Base-by-base conservation (phyloP, 768 basidiomycete genomes). In the Psilocybe azurescens region DNA sequence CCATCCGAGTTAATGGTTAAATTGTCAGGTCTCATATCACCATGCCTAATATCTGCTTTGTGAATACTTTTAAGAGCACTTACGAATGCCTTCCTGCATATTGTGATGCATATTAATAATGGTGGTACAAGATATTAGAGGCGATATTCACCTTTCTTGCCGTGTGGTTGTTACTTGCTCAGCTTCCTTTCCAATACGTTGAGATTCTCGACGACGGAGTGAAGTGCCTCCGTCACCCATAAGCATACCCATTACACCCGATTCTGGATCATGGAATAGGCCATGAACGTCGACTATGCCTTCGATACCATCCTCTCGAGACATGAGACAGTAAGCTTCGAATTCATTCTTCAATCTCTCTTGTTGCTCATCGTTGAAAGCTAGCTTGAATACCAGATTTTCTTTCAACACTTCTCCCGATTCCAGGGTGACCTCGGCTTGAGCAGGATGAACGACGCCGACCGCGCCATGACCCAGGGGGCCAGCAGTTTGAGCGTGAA, bases 41-140 rank as follows among this genome's bases (percentile, higher is more conserved):
- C 29, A 18, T 33, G 52, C n/a, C 7, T n/a, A 5, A 53, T 14
- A 10, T 29, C 28, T 4, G 30, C 30, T 9, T 60, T 51, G 29
- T 75, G 72, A 18, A 74, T 70, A 5, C 62, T 61, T 28, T 58
- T 49, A n/a, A 73, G 56, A 29, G 58, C 60, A 1, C 46, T 16
- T 6, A 67, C 48, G 28, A 62, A 70, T 14, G 51, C 20, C 14
- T 61, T 30, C 46, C 70, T 73, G 44, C 9, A 24, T 20, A 29
- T 30, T 41, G 13, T 18, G 13, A 38, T 38, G 38, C 13, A 32
- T 3, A 41, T 18, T 10, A 53, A 24, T 44, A 52, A 48, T 11
- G 53, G 20, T 20, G 20, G 20, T 20, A 20, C 20, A 20, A 20
- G 20, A 20, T 20, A 20, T 20, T 20, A 20, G 48, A 28, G 39